phyloP scores from a whole-genome alignment of 192 early-diverging fungal genomes.

The Backusella westeae region DNA sequence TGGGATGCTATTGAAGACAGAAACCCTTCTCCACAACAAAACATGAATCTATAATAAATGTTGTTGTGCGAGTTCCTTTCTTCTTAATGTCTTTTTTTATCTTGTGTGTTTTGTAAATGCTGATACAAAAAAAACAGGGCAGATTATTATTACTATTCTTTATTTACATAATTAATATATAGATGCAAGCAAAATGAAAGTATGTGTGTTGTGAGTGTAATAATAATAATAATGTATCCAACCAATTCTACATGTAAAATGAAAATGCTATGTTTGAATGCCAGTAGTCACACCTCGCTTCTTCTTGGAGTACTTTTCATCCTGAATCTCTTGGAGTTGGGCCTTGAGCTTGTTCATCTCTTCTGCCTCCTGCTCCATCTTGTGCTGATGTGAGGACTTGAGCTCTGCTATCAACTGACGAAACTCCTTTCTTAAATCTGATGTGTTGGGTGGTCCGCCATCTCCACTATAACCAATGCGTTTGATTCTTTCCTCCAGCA shows the following conservation, averaged over 20 bases:
- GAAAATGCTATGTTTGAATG: constrained; percentile 9
- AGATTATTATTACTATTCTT: too few species aligned
- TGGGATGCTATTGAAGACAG: constrained; percentile 92
- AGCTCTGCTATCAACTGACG: constrained; percentile 49
- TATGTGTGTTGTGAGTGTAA: too few species aligned
- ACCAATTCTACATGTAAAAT: too few species aligned
- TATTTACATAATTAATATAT: too few species aligned
- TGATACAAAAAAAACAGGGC: too few species aligned
- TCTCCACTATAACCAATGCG: constrained; percentile 23
- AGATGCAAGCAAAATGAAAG: too few species aligned
- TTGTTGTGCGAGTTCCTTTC: neutral
- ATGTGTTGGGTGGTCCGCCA: constrained; percentile 32
- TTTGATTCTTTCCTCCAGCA: constrained; percentile 38
- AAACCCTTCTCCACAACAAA: neutral
- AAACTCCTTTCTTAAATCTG: constrained; percentile 55
- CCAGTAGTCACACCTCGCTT: constrained; percentile 30
- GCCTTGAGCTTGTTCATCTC: constrained; percentile 44
- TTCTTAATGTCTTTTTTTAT: neutral
- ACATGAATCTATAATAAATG: neutral
- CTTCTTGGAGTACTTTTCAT: constrained; percentile 35
- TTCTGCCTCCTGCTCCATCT: constrained; percentile 42
- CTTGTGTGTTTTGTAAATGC: neutral
- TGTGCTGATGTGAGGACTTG: constrained; percentile 45
- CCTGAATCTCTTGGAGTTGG: constrained; percentile 39
- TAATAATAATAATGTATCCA: too few species aligned